These are phyloP conservation scores for Erodium trifolium DNA, from an alignment of 441 rosid species.

Conservation along the genomic window DNA sequence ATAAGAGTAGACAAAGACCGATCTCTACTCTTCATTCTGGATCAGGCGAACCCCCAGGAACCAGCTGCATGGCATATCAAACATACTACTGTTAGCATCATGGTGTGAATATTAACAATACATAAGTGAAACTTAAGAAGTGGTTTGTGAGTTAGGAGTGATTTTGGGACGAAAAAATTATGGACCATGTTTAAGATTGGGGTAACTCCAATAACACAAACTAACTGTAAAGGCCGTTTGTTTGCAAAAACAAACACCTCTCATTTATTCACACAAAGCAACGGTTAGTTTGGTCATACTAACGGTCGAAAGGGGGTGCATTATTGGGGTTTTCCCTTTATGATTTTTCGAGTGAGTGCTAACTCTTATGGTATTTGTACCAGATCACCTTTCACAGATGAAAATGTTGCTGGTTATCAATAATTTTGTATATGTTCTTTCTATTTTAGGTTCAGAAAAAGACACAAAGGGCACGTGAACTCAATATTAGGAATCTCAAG, in stretches of 20 bases:
- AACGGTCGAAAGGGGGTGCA: no score
- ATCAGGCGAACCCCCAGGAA: conserved; percentile 86
- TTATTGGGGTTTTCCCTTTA: no score
- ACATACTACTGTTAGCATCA: conserved; percentile 7
- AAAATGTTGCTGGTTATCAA: neutral
- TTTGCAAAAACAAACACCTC: no score
- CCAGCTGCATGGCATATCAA: conserved; percentile 46
- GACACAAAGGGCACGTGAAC: neutral
- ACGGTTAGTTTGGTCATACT: no score
- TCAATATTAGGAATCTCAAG: neutral
- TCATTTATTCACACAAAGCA: no score
- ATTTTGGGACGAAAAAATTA: no score
- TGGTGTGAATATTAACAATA: neutral
- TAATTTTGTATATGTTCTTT: neutral
- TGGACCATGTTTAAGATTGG: no score
- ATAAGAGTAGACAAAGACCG: neutral
- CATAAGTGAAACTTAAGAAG: neutral
- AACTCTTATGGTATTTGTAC: neutral
- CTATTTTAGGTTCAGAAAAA: neutral
- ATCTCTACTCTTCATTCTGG: conserved; percentile 36
- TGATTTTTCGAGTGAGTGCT: neutral
- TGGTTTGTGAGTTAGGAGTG: neutral
- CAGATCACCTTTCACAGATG: neutral
- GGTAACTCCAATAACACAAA: no score
- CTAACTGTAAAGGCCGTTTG: no score